phyloP scores from a whole-genome alignment of 345 rosid genomes.

The Pugionium cornutum region DNA sequence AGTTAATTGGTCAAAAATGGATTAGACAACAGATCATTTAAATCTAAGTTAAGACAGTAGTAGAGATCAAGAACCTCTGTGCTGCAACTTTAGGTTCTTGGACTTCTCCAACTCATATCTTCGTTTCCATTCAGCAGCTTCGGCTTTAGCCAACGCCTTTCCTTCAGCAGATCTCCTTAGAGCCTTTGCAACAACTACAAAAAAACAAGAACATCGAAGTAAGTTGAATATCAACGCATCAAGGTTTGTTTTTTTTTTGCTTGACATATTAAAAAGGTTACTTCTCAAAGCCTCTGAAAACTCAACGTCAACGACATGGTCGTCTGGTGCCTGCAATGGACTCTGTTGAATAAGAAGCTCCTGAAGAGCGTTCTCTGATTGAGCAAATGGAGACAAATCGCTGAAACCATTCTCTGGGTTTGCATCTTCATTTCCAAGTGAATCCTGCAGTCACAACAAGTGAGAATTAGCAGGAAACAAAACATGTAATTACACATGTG shows the following conservation, averaged over 20 bases:
- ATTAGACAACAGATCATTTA: neutral
- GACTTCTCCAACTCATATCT: slow-evolving; percentile 81
- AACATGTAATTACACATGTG: slow-evolving; percentile 41
- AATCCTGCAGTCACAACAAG: slow-evolving; percentile 35
- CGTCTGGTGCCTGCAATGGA: slow-evolving; percentile 73
- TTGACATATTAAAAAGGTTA: slow-evolving; percentile 39
- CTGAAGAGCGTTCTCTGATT: slow-evolving; percentile 85
- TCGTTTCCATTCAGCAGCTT: slow-evolving; percentile 98
- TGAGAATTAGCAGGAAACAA: neutral
- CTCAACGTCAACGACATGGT: slow-evolving; percentile 87
- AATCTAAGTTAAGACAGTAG: neutral
- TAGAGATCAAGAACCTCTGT: slow-evolving; percentile 51
- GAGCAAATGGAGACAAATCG: slow-evolving; percentile 53
- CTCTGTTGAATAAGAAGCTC: slow-evolving; percentile 74
- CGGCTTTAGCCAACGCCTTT: slow-evolving; percentile 95
- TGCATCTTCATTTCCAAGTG: slow-evolving; percentile 57
- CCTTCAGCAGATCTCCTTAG: slow-evolving; percentile 94
- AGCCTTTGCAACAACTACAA: slow-evolving; percentile 94
- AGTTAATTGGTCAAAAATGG: no score
- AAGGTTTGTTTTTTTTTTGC: neutral
- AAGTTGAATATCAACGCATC: slow-evolving; percentile 1
- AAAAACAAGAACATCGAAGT: slow-evolving; percentile 4
- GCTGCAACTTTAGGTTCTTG: slow-evolving; percentile 51
- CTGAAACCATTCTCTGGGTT: slow-evolving; percentile 51
- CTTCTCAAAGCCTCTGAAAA: slow-evolving; percentile 96